Evolutionary conservation across 2,329 filamentous ascomycete species (phyloP).

Genomic region (Botryotinia calthae): DNA sequence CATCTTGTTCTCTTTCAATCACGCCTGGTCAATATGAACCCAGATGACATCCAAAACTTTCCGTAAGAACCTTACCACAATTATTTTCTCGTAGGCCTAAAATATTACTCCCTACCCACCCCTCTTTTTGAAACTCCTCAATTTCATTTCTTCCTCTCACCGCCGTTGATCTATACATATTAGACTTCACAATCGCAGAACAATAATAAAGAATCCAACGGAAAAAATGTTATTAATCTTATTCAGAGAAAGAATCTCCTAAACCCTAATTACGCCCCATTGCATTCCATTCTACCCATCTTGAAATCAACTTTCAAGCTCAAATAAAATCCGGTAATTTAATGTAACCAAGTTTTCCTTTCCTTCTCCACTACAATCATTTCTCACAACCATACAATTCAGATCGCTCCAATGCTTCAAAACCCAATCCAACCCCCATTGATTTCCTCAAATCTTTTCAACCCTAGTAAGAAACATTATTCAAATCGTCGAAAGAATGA

Average conservation of each 20-base stretch:
- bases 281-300: background rate
- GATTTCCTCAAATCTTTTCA: background rate
- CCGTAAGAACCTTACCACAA: background rate
- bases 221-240: background rate
- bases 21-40: too few relatives aligned
- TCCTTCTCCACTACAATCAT: background rate
- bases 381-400: slow-evolving; percentile 7
- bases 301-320: background rate
- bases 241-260: background rate
- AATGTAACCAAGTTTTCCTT: slow-evolving; percentile 3
- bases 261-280: slow-evolving; percentile 1
- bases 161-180: background rate
- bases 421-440: slow-evolving; percentile 3
- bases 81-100: background rate
- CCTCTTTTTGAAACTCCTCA: background rate
- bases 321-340: background rate
- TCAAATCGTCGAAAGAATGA: background rate
- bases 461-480: background rate
- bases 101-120: background rate
- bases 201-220: background rate
- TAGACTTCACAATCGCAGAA: background rate
- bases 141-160: background rate
- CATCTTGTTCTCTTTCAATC: too few relatives aligned
- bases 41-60: background rate
- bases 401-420: slow-evolving; percentile 10